phyloP scores from a whole-genome alignment of 495 filamentous ascomycete species.

The Clohesyomyces aquaticus region DNA sequence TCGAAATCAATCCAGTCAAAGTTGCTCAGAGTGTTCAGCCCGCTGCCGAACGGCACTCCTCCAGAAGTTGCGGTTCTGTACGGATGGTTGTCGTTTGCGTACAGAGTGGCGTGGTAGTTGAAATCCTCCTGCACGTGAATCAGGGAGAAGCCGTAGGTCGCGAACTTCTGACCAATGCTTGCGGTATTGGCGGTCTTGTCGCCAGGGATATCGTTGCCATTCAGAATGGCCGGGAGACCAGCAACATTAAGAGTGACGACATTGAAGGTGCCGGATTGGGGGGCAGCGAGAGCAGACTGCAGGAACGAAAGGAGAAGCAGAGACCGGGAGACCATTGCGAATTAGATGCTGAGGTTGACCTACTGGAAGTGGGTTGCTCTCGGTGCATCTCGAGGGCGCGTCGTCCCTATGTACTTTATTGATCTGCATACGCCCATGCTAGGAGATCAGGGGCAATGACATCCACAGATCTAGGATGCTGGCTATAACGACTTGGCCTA shows the following conservation, averaged over 20 bases:
- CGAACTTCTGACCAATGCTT: slow-evolving; percentile 55
- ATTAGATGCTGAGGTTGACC: not conserved
- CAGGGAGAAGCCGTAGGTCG: slow-evolving; percentile 58
- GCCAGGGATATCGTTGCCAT: slow-evolving; percentile 57
- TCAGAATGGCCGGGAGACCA: slow-evolving; percentile 51
- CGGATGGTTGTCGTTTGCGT: slow-evolving; percentile 58
- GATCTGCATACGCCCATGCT: not conserved
- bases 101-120: slow-evolving; percentile 65
- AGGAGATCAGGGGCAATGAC: not conserved
- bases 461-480: not conserved
- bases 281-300: slow-evolving; percentile 9
- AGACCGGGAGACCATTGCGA: slow-evolving; percentile 12
- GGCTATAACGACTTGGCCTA: not conserved
- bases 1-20: slow-evolving; percentile 59
- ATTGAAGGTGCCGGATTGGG: slow-evolving; percentile 25
- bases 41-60: slow-evolving; percentile 62
- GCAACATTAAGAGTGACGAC: slow-evolving; percentile 56
- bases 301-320: not conserved
- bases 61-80: slow-evolving; percentile 65
- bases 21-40: slow-evolving; percentile 64
- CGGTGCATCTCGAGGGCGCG: not conserved
- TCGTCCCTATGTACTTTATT: not conserved
- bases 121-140: slow-evolving; percentile 71
- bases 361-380: not conserved
- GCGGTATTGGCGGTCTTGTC: slow-evolving; percentile 57